phyloP scores from a whole-genome alignment of 2,329 filamentous ascomycete species.

The Metarhizium brunneum region DNA sequence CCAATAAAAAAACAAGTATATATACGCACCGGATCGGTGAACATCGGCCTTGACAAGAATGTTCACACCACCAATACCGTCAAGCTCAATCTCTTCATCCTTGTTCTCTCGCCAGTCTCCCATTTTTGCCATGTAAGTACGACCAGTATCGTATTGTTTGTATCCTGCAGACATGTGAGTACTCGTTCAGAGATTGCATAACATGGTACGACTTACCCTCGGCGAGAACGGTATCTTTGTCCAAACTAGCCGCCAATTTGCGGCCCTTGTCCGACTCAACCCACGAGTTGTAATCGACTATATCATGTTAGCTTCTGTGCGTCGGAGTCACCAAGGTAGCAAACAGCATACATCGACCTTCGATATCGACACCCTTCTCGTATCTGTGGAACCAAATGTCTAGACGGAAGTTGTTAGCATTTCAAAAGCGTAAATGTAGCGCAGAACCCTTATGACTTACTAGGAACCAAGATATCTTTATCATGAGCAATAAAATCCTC shows the following conservation, averaged over 20 bases:
- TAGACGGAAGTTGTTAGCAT: constrained; percentile 29
- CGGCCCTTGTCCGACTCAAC: constrained; percentile 81
- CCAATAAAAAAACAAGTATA: not conserved
- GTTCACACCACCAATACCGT: constrained; percentile 94
- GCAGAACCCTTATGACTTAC: constrained; percentile 44
- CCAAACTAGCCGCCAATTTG: constrained; percentile 61
- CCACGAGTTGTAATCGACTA: constrained; percentile 99
- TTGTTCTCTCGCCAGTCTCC: constrained; percentile 90
- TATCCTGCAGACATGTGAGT: constrained; percentile 53
- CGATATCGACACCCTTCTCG: constrained; percentile 70
- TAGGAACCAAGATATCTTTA: constrained; percentile 86
- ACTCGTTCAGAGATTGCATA: not conserved
- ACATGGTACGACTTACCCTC: constrained; percentile 53
- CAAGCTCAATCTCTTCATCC: constrained; percentile 83
- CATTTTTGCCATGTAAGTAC: constrained; percentile 82
- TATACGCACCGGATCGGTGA: constrained; percentile 70
- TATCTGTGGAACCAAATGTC: constrained; percentile 98
- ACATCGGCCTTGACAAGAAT: constrained; percentile 98
- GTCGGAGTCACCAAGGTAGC: not conserved
- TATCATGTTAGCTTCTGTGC: constrained; percentile 6
- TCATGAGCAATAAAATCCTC: constrained; percentile 96
- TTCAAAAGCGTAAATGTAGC: not conserved
- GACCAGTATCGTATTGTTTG: constrained; percentile 83
- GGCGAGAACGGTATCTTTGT: constrained; percentile 75
- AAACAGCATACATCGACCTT: constrained; percentile 74